phyloP scores from a whole-genome alignment of 1,284 basidiomycete species.

The Rhizoctonia solani region DNA sequence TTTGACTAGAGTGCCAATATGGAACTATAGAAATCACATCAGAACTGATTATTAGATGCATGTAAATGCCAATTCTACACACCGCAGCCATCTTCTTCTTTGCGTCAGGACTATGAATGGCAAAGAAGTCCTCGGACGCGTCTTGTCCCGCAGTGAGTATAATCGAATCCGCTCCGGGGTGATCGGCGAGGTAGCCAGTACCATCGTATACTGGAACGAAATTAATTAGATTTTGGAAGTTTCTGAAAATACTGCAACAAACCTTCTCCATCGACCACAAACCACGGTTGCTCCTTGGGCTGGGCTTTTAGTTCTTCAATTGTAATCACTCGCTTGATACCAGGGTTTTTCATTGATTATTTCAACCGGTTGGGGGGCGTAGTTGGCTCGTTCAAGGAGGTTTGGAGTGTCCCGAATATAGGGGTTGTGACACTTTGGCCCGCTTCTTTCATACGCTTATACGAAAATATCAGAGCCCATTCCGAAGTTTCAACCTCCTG shows the following conservation, averaged over 20 bases:
- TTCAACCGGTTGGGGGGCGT: constrained; percentile 41
- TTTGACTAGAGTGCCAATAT: constrained; percentile 52
- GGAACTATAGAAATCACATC: constrained; percentile 44
- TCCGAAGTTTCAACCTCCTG: too few relatives aligned
- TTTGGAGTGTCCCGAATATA: constrained; percentile 44
- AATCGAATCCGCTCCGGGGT: constrained; percentile 67
- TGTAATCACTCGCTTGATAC: constrained; percentile 52
- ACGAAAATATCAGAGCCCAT: not conserved
- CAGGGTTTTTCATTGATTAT: constrained; percentile 50
- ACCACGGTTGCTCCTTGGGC: constrained; percentile 58
- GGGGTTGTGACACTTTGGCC: constrained; percentile 56
- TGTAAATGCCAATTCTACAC: constrained; percentile 12
- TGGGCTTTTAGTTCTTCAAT: constrained; percentile 55
- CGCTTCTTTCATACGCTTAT: constrained; percentile 54
- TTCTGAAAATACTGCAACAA: constrained; percentile 33
- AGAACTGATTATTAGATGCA: not conserved
- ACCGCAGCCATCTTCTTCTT: constrained; percentile 55
- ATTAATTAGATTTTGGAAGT: constrained; percentile 24
- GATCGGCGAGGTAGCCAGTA: constrained; percentile 59
- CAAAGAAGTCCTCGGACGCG: constrained; percentile 65
- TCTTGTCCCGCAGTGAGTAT: constrained; percentile 64
- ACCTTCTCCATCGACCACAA: constrained; percentile 59
- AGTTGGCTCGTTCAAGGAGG: constrained; percentile 6
- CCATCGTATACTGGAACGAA: constrained; percentile 53
- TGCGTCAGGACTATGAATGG: constrained; percentile 59